Base-by-base conservation (phyloP, 441 rosid species). In the Adansonia grandidieri region DNA sequence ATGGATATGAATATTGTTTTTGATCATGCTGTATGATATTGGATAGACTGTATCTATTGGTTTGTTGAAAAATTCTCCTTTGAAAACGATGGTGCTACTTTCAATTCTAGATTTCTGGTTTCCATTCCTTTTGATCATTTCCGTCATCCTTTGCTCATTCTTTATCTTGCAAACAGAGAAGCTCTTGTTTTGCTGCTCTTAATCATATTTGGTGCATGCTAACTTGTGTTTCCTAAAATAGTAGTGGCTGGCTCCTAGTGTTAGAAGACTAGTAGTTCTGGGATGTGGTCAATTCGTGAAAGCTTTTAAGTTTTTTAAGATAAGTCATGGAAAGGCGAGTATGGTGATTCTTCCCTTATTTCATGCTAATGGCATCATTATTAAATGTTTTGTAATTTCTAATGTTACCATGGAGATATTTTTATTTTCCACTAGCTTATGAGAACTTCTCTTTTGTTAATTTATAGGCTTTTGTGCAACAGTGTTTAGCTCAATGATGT, bases 291-390 rank as follows among this genome's bases (percentile, higher is more conserved):
- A 73, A 56, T 73, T 48, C 6, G 5, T n/a, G 45, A 40, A 71
- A 71, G 47, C 63, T 54, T n/a, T 37, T 53, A 54, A 9, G 54
- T 32, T 66, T 42, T n/a, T 17, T 32, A 53, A 32, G 48, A n/a
- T 24, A 37, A 45, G 50, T 71, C 75, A 32, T 53, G 75, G 28
- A 71, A 54, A 53, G 53, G 48, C 48, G 40, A 17, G 9, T 51
- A n/a, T 53, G 65, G 37, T 73, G 11, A 57, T 53, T n/a, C 1
- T 10, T n/a, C 57, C 14, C 0, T 28, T 57, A 40, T 4, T 42
- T 64, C 50, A 40, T 73, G 76, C 20, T 73, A 64, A 73, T 66
- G 54, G 58, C 58, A 22, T 32, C 51, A 4, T 77, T 58, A 42
- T 44, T 64, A 14, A 15, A 45, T 60, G 14, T 45, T 78, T 32